phyloP scores from a whole-genome alignment of 2,329 filamentous ascomycete genomes.

The Leptographium galeiforme region DNA sequence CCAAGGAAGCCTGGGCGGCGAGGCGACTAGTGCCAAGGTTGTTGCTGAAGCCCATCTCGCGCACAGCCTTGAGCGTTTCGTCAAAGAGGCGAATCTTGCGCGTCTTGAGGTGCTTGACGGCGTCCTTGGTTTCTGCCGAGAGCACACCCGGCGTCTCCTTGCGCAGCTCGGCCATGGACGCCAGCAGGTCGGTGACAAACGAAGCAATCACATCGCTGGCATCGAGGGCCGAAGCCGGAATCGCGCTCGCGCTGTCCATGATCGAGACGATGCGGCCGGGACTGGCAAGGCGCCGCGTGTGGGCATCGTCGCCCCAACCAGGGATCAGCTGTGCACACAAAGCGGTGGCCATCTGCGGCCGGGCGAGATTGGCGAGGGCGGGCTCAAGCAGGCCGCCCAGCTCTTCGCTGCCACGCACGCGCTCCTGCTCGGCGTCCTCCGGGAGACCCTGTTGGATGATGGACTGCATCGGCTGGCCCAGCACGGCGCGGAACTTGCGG shows the following conservation, averaged over 20 bases:
- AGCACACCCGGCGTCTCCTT: constrained; percentile 71
- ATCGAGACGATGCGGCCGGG: background rate
- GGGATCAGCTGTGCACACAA: constrained; percentile 22
- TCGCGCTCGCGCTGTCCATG: background rate
- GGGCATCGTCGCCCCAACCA: constrained; percentile 21
- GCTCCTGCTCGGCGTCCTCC: constrained; percentile 24
- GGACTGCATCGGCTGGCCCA: constrained; percentile 61
- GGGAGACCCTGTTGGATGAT: constrained; percentile 49
- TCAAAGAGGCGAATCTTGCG: constrained; percentile 83
- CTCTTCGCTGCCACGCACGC: constrained; percentile 7
- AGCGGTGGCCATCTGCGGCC: constrained; percentile 14
- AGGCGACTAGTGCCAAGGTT: constrained; percentile 67
- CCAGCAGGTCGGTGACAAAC: constrained; percentile 56
- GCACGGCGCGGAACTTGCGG: constrained; percentile 70
- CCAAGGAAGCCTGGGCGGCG: constrained; percentile 56
- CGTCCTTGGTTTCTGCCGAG: constrained; percentile 74
- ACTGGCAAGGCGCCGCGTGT: constrained; percentile 49
- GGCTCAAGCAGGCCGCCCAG: background rate
- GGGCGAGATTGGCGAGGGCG: background rate
- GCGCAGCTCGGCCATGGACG: constrained; percentile 58
- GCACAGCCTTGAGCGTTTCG: constrained; percentile 69
- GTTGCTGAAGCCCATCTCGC: constrained; percentile 78
- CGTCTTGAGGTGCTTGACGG: constrained; percentile 78
- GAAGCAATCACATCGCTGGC: constrained; percentile 46
- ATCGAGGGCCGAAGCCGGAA: constrained; percentile 32